Evolutionary conservation across 2,329 filamentous ascomycete species (phyloP).

Genomic region (Hirsutella rhossiliensis): DNA sequence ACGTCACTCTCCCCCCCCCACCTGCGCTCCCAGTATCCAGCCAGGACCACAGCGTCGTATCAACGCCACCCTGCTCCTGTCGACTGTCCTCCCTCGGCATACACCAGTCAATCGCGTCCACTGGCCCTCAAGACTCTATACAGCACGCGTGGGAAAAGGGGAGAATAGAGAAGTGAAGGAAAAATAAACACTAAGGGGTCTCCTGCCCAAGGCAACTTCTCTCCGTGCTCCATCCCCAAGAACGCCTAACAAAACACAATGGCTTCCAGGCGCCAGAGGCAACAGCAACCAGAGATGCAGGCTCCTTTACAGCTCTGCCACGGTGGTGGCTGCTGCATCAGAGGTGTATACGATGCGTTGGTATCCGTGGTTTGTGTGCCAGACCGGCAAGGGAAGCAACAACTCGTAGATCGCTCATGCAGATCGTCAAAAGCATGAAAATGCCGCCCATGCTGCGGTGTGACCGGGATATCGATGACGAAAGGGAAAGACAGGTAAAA

Average conservation of each 20-base stretch:
- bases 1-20: neutral
- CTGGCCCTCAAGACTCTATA: neutral
- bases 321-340: conserved; percentile 3
- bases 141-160: neutral
- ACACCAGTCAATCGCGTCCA: neutral
- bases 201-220: conserved; percentile 10
- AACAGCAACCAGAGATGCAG: conserved; percentile 8
- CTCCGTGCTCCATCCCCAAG: conserved; percentile 10
- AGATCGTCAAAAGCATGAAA: conserved; percentile 30
- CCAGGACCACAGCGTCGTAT: neutral
- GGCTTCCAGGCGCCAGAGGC: conserved; percentile 5
- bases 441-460: conserved; percentile 8
- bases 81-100: neutral
- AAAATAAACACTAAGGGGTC: conserved; percentile 8
- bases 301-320: conserved; percentile 4
- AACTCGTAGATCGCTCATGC: conserved; percentile 37
- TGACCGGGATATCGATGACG: conserved; percentile 9
- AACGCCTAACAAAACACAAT: conserved; percentile 23
- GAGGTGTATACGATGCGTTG: conserved; percentile 2
- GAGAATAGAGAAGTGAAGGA: conserved; percentile 7
- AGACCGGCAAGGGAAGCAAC: conserved; percentile 8
- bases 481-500: conserved; percentile 11
- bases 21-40: neutral
- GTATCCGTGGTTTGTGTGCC: neutral
- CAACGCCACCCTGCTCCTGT: neutral